Percentiles rank a stretch among this genome's conserved stretches.
phyloP scores from a whole-genome alignment of 306 rosid genomes.

The Cicer judaicum region DNA sequence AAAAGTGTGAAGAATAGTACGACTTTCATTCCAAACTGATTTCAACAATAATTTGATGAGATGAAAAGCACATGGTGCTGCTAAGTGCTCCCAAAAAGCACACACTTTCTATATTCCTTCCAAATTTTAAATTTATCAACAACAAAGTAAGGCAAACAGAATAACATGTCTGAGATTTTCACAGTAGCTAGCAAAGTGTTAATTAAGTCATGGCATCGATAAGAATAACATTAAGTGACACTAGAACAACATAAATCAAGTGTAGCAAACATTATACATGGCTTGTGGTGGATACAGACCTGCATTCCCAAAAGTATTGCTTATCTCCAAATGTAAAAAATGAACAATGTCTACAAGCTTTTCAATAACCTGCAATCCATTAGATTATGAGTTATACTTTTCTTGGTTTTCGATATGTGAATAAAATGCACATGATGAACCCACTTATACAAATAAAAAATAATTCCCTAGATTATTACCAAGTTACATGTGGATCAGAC shows the following conservation, averaged over 20 bases:
- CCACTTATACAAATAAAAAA: constrained; percentile 16
- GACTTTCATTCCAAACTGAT: constrained; percentile 23
- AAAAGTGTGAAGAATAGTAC: constrained; percentile 14
- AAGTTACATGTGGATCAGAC: neutral
- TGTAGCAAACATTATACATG: constrained; percentile 33
- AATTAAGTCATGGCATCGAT: neutral
- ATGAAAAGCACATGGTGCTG: neutral
- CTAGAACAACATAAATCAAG: constrained; percentile 27
- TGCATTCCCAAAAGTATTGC: constrained; percentile 55
- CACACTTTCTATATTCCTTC: neutral
- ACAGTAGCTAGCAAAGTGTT: constrained; percentile 2
- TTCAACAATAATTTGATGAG: constrained; percentile 24
- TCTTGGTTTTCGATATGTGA: constrained; percentile 15
- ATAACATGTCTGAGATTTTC: constrained; percentile 7
- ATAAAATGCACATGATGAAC: constrained; percentile 30
- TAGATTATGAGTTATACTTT: constrained; percentile 29
- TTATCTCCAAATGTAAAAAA: constrained; percentile 67
- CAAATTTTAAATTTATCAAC: constrained; percentile 10
- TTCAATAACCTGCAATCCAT: constrained; percentile 73
- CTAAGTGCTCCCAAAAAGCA: neutral
- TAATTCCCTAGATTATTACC: constrained; percentile 13
- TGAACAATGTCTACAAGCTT: constrained; percentile 77
- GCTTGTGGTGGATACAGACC: constrained; percentile 53
- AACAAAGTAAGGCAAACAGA: constrained; percentile 13
- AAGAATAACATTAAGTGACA: constrained; percentile 11